These are phyloP conservation scores for Leccinum pellstonianum DNA, from an alignment of 768 basidiomycete genomes.

Conservation along the genomic window DNA sequence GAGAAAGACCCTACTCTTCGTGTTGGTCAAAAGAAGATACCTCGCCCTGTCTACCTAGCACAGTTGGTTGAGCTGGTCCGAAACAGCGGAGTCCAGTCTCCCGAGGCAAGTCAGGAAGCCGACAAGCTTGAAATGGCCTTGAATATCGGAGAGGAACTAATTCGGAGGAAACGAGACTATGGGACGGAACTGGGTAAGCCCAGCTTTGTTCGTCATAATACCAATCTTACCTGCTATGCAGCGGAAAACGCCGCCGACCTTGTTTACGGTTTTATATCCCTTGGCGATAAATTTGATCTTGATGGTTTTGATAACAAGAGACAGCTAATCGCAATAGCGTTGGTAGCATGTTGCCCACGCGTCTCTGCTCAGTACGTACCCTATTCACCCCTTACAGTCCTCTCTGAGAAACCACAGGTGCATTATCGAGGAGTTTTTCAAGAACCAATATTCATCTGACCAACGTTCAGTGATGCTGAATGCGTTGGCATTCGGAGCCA, in stretches of 20 bases:
- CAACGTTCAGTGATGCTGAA: conserved; percentile 87
- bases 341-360: conserved; percentile 76
- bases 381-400: not conserved
- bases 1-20: conserved; percentile 83
- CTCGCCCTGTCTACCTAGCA: conserved; percentile 85
- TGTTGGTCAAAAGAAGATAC: conserved; percentile 64
- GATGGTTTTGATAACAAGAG: conserved; percentile 73
- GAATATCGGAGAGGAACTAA: conserved; percentile 74
- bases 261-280: conserved; percentile 62
- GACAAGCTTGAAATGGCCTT: conserved; percentile 82
- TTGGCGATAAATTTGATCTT: conserved; percentile 86
- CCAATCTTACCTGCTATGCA: conserved; percentile 31
- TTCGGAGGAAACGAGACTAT: conserved; percentile 79
- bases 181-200: conserved; percentile 81
- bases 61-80: conserved; percentile 82
- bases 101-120: conserved; percentile 63
- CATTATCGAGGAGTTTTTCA: conserved; percentile 91
- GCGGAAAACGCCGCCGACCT: conserved; percentile 91
- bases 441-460: conserved; percentile 84
- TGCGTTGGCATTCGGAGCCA: conserved; percentile 80
- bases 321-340: conserved; percentile 73
- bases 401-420: conserved; percentile 44
- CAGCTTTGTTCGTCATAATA: not conserved
- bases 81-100: conserved; percentile 47
- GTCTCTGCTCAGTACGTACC: conserved; percentile 74